phyloP scores from a whole-genome alignment of 169 alveolate genomes.

The Plasmodium reichenowi region DNA sequence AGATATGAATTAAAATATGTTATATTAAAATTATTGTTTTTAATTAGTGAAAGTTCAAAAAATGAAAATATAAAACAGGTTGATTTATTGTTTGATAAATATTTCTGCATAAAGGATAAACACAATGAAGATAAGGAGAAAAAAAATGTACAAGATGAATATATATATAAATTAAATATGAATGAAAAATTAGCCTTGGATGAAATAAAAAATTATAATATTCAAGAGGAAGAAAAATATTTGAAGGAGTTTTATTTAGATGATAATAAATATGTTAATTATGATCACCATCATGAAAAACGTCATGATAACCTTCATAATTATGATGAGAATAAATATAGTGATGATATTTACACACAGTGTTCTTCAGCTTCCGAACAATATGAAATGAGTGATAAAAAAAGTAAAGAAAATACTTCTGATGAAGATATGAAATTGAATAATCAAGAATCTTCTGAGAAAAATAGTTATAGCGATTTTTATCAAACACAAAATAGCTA shows the following conservation, averaged over 20 bases:
- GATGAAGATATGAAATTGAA: not conserved
- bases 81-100: constrained; percentile 46
- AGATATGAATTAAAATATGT: constrained; percentile 72
- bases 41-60: constrained; percentile 59
- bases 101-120: constrained; percentile 5
- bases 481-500: constrained; percentile 30
- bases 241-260: constrained; percentile 27
- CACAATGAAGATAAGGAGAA: not conserved
- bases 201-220: constrained; percentile 60
- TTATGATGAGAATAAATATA: not conserved
- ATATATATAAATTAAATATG: constrained; percentile 8
- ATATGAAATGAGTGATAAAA: constrained; percentile 7
- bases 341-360: constrained; percentile 7
- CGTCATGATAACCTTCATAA: no score
- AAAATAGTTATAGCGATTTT: constrained; percentile 11
- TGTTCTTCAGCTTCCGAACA: constrained; percentile 26
- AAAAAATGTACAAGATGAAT: not conserved
- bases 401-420: not conserved
- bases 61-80: constrained; percentile 35
- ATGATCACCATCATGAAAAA: no score
- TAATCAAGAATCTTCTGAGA: no score
- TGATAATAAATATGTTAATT: not conserved
- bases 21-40: constrained; percentile 69
- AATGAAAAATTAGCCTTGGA: constrained; percentile 62
- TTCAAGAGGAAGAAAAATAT: constrained; percentile 53